Base-by-base conservation (phyloP, 306 rosid species). In the Hylodesmum podocarpum region DNA sequence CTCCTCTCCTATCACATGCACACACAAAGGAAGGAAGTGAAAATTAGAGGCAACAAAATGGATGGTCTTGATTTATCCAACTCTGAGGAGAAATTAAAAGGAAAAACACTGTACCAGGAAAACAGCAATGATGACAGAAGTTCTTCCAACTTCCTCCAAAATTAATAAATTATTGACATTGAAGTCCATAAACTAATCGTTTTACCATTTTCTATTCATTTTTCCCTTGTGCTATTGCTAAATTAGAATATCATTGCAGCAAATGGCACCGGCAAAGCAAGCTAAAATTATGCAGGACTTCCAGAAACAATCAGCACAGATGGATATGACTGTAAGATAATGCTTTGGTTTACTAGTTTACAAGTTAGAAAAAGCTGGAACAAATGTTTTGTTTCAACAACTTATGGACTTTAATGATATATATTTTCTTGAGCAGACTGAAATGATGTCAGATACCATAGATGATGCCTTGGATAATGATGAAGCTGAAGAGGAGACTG, bases 401-500 rank as follows among this genome's bases (percentile, higher is more conserved):
- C 69, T 80, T 64, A 68, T 46, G 61, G 78, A 81, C 71, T 53
- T 61, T 73, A 51, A 85, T 41, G 58, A 36, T 78, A 41, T 71
- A 58, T 72, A 67, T 53, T n/a, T 39, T 61, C 61, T 8, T 51
- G 33, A 80, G 96, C 93, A 96, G 99, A 91, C 93, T 72, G 99
- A 96, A 87, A 96, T 96, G 99, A 96, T 93, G 91, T 96, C 99
- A 8, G 99, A 96, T 29, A 59, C 97, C 77, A 91, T 96, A 83
- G 99, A 96, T 81, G 96, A 88, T 88, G 91, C 98, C 51, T 54
- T 96, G 84, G 99, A 96, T 82, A 33, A 83, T 82, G 98, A 96
- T 58, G 98, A 89, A 82, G 99, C 99, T 29, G 99, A 96, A 86
- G 99, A 93, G 77, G 99, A 96, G 84, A 86, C 96, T 1, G 99